phyloP scores from a whole-genome alignment of 441 rosid species.

The Erodium moschatum region DNA sequence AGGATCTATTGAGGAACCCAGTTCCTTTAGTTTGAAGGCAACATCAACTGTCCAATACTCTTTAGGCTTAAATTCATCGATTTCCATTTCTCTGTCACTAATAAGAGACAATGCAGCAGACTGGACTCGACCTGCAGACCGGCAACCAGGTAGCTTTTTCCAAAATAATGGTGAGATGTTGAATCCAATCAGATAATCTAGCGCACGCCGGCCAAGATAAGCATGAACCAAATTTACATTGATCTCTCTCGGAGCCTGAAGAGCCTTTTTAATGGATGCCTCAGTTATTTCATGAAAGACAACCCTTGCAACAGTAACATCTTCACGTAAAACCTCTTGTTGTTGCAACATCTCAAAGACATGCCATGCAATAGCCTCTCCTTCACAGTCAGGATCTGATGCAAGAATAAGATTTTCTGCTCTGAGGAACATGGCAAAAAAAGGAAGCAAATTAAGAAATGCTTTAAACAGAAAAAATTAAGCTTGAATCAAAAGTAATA shows the following conservation, averaged over 20 bases:
- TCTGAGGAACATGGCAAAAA: slow-evolving; percentile 51
- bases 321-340: slow-evolving; percentile 73
- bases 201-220: slow-evolving; percentile 92
- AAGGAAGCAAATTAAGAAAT: slow-evolving; percentile 30
- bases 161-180: slow-evolving; percentile 89
- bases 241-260: slow-evolving; percentile 74
- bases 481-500: slow-evolving; percentile 17
- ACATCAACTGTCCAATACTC: slow-evolving; percentile 75
- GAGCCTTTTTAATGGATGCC: slow-evolving; percentile 67
- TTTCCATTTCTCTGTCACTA: slow-evolving; percentile 87
- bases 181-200: slow-evolving; percentile 92
- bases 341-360: slow-evolving; percentile 93
- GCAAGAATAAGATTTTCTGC: slow-evolving; percentile 94
- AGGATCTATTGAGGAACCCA: slow-evolving; percentile 23
- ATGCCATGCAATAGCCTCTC: slow-evolving; percentile 99
- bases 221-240: slow-evolving; percentile 83
- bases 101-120: slow-evolving; percentile 90
- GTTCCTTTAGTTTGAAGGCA: slow-evolving; percentile 34
- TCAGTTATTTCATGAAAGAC: slow-evolving; percentile 93
- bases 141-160: slow-evolving; percentile 97
- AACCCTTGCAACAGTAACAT: slow-evolving; percentile 71
- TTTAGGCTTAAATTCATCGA: slow-evolving; percentile 72
- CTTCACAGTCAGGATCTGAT: slow-evolving; percentile 99
- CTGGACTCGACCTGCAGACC: slow-evolving; percentile 95
- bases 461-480: slow-evolving; percentile 17